Base-by-base conservation (phyloP, 2,329 filamentous ascomycete genomes). In the Biscogniauxia sp. region DNA sequence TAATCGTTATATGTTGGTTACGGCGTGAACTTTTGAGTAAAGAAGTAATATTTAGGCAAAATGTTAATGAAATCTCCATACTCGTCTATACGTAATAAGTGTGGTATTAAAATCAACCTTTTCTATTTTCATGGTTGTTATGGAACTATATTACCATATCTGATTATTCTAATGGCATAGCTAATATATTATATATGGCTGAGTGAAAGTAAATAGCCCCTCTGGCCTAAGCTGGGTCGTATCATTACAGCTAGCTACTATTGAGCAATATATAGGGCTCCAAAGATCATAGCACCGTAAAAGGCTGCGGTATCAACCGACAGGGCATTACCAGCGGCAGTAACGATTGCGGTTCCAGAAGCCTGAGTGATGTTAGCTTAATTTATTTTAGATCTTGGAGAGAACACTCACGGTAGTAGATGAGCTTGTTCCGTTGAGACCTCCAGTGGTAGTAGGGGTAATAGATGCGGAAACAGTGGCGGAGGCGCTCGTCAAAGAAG, bases 231-330 rank as follows among this genome's bases (percentile, higher is more conserved):
- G n/a, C n/a, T n/a, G n/a, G 37, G 15, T 45, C 13, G 7, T 9
- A n/a, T 45, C 11, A 45, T 53, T n/a, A 32, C 13, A 45, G 37
- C 37, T n/a, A 17, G 37, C 54, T 64, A 65, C 59, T 65, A 51
- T 19, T 53, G 57, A 7, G 49, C 60, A 20, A 58, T 62, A n/a
- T 58, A 63, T 6, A 63, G n/a, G 20, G 60, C 64, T 28, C 64
- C 64, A 11, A 67, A 49, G 2, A 60, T 64, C 5, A 67, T 49
- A 4, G 58, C 65, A 11, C 64, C 62, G 49, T 66, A 66, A 51
- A 63, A 57, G 5, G 62, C 64, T 19, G 64, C 26, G 6, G 51
- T 20, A 20, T 60, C 58, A 9, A 51, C 63, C 20, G 37, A 20
- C 26, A 61, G 7, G 23, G 52, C 51, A 28, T 63, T 61, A 54